These are phyloP conservation scores for Pleurotus cornucopiae DNA, from an alignment of 768 basidiomycete genomes.

Conservation along the genomic window DNA sequence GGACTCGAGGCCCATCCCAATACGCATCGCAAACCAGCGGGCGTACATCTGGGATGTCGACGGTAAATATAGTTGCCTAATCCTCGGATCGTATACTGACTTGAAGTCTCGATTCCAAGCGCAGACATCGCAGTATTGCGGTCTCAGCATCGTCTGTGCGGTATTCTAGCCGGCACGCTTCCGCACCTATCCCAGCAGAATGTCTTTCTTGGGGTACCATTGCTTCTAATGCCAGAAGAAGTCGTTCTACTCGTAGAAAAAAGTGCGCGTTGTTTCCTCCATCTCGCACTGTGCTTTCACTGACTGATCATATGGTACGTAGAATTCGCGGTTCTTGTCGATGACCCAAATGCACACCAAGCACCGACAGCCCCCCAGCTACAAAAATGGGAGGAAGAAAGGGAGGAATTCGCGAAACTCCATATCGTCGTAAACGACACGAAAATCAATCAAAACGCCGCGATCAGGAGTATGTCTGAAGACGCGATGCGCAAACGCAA, in stretches of 20 bases:
- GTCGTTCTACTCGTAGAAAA: conserved; percentile 83
- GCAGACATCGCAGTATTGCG: conserved; percentile 81
- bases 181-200: conserved; percentile 97
- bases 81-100: not conserved
- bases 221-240: conserved; percentile 88
- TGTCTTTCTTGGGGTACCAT: conserved; percentile 89
- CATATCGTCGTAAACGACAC: conserved; percentile 54
- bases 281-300: not conserved
- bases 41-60: conserved; percentile 73
- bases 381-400: conserved; percentile 46
- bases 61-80: too few species aligned
- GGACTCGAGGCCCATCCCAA: conserved; percentile 35
- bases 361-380: conserved; percentile 45
- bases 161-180: conserved; percentile 83
- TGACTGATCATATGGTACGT: conserved; percentile 10
- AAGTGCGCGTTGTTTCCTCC: conserved; percentile 37
- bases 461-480: conserved; percentile 45
- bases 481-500: conserved; percentile 69
- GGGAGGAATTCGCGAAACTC: conserved; percentile 38
- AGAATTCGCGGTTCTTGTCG: conserved; percentile 78
- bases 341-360: conserved; percentile 60
- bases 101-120: conserved; percentile 8
- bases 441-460: conserved; percentile 31
- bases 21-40: conserved; percentile 73
- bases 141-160: conserved; percentile 77